A percentile compares a stretch with the other conserved stretches of the same genome.
These are phyloP conservation scores for Trypanosoma theileri DNA, from an alignment of 208 protist genomes.

Conservation along the genomic window DNA sequence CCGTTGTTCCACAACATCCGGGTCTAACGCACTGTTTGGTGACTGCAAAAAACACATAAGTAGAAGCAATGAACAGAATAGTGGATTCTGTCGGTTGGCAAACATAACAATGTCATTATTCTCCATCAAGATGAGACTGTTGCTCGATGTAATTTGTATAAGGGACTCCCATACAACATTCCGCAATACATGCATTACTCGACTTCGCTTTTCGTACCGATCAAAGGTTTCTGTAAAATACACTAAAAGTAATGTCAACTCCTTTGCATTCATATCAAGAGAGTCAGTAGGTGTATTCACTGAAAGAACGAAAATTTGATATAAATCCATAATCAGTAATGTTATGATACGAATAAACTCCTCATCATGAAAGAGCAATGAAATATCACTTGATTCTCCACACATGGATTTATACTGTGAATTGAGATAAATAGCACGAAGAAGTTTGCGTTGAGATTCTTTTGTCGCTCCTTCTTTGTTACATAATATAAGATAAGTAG, in stretches of 20 bases:
- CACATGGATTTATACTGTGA: not conserved
- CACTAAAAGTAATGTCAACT: slow-evolving; percentile 4
- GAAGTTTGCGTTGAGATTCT: not conserved
- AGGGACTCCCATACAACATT: slow-evolving; percentile 24
- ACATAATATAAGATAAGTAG: not conserved
- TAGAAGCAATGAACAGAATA: slow-evolving; percentile 22
- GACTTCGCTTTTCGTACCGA: not conserved
- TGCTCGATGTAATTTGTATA: slow-evolving; percentile 11
- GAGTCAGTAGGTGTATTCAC: not conserved
- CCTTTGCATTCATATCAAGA: slow-evolving; percentile 8
- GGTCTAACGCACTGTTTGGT: not conserved
- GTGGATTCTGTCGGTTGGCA: slow-evolving; percentile 15
- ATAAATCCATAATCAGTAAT: slow-evolving; percentile 17
- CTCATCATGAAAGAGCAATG: not conserved
- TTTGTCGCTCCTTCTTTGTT: not conserved
- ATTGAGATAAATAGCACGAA: slow-evolving; percentile 9
- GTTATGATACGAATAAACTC: slow-evolving; percentile 11
- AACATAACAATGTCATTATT: slow-evolving; percentile 2
- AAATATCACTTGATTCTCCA: not conserved
- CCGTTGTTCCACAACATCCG: not conserved
- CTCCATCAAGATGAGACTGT: not conserved
- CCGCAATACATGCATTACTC: slow-evolving; percentile 3
- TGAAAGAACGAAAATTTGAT: not conserved
- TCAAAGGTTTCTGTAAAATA: slow-evolving; percentile 14
- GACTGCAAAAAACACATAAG: slow-evolving; percentile 24